Base-by-base conservation (phyloP, 352 stramenopile genomes). In the Pythium catenulatum region DNA sequence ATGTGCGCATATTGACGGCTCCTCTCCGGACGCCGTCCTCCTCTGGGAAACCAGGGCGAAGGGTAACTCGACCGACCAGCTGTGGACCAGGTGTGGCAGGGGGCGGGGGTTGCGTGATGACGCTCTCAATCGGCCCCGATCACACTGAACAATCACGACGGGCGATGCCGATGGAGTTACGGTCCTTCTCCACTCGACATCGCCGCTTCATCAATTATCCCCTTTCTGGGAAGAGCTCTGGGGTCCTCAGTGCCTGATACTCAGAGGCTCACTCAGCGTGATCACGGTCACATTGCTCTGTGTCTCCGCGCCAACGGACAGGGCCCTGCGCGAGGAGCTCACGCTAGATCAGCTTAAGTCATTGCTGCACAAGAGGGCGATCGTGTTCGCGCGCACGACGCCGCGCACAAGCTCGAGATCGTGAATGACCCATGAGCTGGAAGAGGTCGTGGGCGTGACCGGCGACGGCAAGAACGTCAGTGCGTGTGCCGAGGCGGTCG, bases 41-140 rank as follows among this genome's bases (percentile, higher is more conserved):
- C 76, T 83, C 0, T 48, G 77, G n/a, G 76, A 83, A 17, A 83
- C 76, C 9, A 1, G 27, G 17, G 63, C 76, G 14, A 75, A 25
- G 25, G 46, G 27, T 4, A 48, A 56, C 3, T 83, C 61, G 76
- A 48, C 37, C 1, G 11, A 13, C 7, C 34, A 9, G 0, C 36
- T 83, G 23, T 15, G 1, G 0, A 34, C 52, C 0, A 39, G 11
- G 2, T 43, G 77, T 27, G 76, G 61, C 0, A 21, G 63, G 2
- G 45, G n/a, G 8, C 77, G 76, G 76, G 76, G 76, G 13, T 48
- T 56, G 1, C 11, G 58, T n/a, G 27, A 45, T 14, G 9, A 27
- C 0, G 15, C 17, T 23, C 9, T 70, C 4, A 15, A 68, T 15
- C 25, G 5, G 4, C 76, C 46, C 0, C 61, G 76, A 15, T 77